Base-by-base conservation (phyloP, 164 flowering plant species). In the Chloranthus sessilifolius region DNA sequence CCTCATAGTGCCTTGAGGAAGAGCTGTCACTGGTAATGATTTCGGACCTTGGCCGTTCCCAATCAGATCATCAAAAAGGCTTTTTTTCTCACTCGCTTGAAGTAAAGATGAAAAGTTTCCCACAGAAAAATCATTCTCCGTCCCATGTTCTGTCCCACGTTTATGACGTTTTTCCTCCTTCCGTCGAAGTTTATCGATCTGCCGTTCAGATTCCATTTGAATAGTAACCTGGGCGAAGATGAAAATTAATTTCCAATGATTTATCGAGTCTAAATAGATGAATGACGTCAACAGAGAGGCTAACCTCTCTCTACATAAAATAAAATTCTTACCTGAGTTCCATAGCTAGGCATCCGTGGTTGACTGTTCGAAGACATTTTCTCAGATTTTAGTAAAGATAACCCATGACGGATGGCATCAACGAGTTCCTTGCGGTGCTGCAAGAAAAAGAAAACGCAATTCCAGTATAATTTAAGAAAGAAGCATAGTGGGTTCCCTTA, bases 261-360 rank as follows among this genome's bases (percentile, higher is more conserved):
- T 23, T 34, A 43, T 16, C 42, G 31, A 47, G n/a, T n/a, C 21
- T 28, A 12, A 36, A 35, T 34, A 27, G 36, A 11, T n/a, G n/a
- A 21, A 36, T 47, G 41, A 2, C 23, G 14, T 38, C 29, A 35
- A 47, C 16, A 4, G 15, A 20, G 14, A 42, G 27, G 2, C 24
- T n/a, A 46, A 10, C 20, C 16, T 26, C 3, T 29, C 7, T 27
- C 28, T 2, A 10, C 12, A 45, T 47, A 34, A 25, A 1, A 19
- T 19, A 3, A 16, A 31, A 17, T 15, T 6, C 7, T 34, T 11
- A 94, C 99, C 95, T 94, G 97, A 25, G 92, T 89, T 12, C 95
- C 99, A 77, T 94, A 94, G 62, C 92, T 94, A 53, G 99, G 99
- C 91, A 86, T 81, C 19, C 82, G 79, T 38, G 75, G 58, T 59